Base-by-base conservation (phyloP, 2,329 filamentous ascomycete species). In the Daldinia sp. region DNA sequence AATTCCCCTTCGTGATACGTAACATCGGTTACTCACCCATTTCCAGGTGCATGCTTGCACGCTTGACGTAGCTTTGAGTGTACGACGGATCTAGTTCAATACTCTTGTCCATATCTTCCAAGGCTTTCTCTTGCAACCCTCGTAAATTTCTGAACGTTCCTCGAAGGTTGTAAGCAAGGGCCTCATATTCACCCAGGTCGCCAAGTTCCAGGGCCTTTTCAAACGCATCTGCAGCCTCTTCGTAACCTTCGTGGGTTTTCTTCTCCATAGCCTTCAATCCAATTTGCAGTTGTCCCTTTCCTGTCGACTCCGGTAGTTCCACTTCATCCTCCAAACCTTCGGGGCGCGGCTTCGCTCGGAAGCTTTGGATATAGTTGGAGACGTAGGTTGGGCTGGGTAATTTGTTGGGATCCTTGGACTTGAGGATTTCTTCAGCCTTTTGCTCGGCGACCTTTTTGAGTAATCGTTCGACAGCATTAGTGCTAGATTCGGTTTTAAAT, bases 21-120 rank as follows among this genome's bases (percentile, higher is more conserved):
- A 27, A 10, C 39, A 45, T n/a, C 39, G 10, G 11, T 63, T 30
- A 75, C 86, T 72, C 83, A 90, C 91, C 94, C 63, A 95, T 88
- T 81, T 99, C 95, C 35, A 99, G 85, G 77, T 96, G 92, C 90
- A 99, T 96, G 84, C 94, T 98, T 57, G 95, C 95, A 63, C 95
- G 91, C 85, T 99, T 99, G 82, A 99, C 97, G 78, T 96, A 98
- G 82, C 92, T 97, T 81, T 99, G 95, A 6, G 93, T 96, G 81
- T 98, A 84, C 7, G 87, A 83, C 11, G 93, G 91, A 73, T 98
- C 90, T 47, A 98, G 83, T 78, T 97, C 92, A 61, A 98, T 90
- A 77, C 93, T 96, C 87, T 92, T 95, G 78, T 93, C 92, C 74
- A 99, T 86, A 75, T 98, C 95, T 37, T 84, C 81, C 69, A 97